Evolutionary conservation across 805 yeast species (phyloP), one percentile per base, ranked within the genome.

Genomic region (Isabelozyma pseudorhagii): DNA sequence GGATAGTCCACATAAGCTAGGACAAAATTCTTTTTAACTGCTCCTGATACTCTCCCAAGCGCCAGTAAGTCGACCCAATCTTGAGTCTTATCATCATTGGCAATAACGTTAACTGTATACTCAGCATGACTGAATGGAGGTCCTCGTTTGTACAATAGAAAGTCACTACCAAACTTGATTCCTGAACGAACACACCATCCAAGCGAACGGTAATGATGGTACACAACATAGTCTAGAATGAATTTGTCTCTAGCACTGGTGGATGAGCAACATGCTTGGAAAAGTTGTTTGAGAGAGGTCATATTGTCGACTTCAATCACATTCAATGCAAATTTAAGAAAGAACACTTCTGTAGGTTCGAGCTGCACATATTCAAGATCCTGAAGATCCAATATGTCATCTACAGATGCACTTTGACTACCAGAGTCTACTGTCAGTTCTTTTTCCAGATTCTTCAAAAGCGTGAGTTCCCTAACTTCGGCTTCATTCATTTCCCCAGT

Each of bases 171-270:
- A 66, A 94, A 94, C 66, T 94, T 94, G 49, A 91, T 80, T 0
- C 98, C 99, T 0, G 92, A 81, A 50, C 96, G 77, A 2, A 86
- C 94, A 72, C 97, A 93, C 97, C 98, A 94, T 0, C 97, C 97
- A 25, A 82, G 76, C 0, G 97, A 84, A 46, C 96, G 77, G 67
- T 83, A 92, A 63, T 93, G 91, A 61, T 90, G 96, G 60, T 92
- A 93, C 1, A 81, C 92, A 5, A 82, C 83, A 58, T 87, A 93
- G 44, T 79, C 75, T 1, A 76, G 54, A 2, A 87, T 57, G 52
- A 85, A 82, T 25, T 59, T 50, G 5, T 46, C 41, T 6, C 29
- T 40, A 49, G 42, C 39, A 21, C 3, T 46, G 56, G 43, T 42
- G 6, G 11, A 5, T 8, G 46, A 41, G 52, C 63, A 62, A 54